Percentiles rank a stretch among this genome's conserved stretches.
phyloP scores from a whole-genome alignment of 2,329 filamentous ascomycete species.

The Aspergillus hortae region DNA sequence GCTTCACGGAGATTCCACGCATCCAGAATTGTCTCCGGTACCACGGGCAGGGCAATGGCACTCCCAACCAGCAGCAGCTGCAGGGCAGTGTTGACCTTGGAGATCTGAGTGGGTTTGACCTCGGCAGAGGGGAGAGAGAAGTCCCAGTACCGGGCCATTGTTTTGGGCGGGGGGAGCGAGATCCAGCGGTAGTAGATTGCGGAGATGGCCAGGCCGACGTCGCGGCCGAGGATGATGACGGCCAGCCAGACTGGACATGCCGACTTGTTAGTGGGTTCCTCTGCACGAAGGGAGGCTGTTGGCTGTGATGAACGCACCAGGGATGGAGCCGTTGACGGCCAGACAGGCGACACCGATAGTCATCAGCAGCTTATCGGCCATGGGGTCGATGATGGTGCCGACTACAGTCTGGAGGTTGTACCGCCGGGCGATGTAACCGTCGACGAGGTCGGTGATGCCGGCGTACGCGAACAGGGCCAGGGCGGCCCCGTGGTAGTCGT shows the following conservation, averaged over 20 bases:
- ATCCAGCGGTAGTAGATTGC: conserved; percentile 97
- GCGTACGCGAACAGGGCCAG: conserved; percentile 88
- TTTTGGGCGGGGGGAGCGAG: conserved; percentile 88
- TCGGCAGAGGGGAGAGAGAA: conserved; percentile 69
- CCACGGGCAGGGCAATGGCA: conserved; percentile 74
- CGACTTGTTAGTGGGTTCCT: conserved; percentile 2
- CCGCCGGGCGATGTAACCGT: conserved; percentile 86
- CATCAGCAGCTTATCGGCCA: conserved; percentile 97
- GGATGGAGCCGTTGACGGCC: conserved; percentile 76
- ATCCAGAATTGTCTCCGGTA: conserved; percentile 56
- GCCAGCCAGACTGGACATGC: conserved; percentile 69
- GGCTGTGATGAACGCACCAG: conserved; percentile 52
- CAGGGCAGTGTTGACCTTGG: conserved; percentile 80
- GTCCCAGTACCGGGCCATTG: conserved; percentile 91
- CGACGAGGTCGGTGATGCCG: conserved; percentile 83
- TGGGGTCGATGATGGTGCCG: conserved; percentile 89
- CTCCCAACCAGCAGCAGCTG: conserved; percentile 83
- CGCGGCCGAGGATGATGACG: conserved; percentile 83
- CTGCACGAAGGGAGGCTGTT: background rate
- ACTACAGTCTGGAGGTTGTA: conserved; percentile 92
- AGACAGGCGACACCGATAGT: conserved; percentile 83
- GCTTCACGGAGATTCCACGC: conserved; percentile 61
- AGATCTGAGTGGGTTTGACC: conserved; percentile 43
- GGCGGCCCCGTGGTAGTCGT: conserved; percentile 75
- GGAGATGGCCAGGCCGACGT: conserved; percentile 75